phyloP scores from a whole-genome alignment of 768 basidiomycete species.

The Pleurotus djamor region DNA sequence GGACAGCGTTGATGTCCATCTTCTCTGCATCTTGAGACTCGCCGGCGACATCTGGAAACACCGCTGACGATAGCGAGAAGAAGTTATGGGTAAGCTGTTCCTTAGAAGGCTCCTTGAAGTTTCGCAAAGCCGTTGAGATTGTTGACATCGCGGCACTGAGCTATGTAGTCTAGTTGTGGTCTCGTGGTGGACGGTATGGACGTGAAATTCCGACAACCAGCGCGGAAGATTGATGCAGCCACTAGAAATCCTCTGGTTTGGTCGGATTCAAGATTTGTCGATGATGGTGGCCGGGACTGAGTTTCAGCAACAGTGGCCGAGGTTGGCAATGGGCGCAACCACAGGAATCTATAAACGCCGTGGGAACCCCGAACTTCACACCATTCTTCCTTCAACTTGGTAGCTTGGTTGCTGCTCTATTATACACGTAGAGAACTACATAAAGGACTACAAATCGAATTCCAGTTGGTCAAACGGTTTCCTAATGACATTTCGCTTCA shows the following conservation, averaged over 20 bases:
- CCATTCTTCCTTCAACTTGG: neutral
- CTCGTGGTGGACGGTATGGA: neutral
- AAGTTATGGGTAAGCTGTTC: conserved; percentile 83
- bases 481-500: neutral
- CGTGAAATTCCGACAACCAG: neutral
- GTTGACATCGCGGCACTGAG: conserved; percentile 53
- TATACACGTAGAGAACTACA: too few relatives aligned
- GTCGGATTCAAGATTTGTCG: neutral
- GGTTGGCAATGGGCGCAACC: neutral
- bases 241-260: neutral
- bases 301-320: neutral
- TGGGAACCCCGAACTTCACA: neutral
- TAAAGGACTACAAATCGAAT: neutral
- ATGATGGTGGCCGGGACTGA: neutral
- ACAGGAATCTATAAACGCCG: neutral
- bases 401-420: too few relatives aligned
- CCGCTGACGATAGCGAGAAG: conserved; percentile 74
- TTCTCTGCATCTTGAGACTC: conserved; percentile 47
- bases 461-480: neutral
- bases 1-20: conserved; percentile 89
- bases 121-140: conserved; percentile 84
- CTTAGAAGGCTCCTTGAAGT: conserved; percentile 91
- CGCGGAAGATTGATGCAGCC: neutral
- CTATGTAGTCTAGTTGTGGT: neutral
- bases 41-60: conserved; percentile 19